phyloP scores from a whole-genome alignment of 495 filamentous ascomycete genomes.

The Filosporella fistucella region DNA sequence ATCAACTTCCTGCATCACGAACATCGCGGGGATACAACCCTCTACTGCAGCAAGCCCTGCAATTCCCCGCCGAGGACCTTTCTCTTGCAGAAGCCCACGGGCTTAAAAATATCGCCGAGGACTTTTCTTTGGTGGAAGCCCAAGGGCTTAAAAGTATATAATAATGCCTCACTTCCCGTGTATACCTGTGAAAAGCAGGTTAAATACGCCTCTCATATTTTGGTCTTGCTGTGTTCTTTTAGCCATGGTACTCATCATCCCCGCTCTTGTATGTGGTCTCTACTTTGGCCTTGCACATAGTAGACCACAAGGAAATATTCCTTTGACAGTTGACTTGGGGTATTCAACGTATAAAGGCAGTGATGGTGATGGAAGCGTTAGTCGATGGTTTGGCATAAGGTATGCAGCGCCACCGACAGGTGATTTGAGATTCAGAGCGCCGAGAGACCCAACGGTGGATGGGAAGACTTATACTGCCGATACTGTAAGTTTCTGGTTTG shows the following conservation, averaged over 20 bases:
- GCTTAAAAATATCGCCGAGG: background rate
- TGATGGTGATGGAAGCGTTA: slow-evolving; percentile 21
- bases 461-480: slow-evolving; percentile 22
- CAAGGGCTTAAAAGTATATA: background rate
- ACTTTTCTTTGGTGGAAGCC: background rate
- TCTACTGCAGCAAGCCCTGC: no score
- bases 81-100: background rate
- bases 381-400: slow-evolving; percentile 43
- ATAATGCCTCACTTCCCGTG: background rate
- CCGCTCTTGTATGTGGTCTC: slow-evolving; percentile 6
- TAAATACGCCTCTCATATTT: no score
- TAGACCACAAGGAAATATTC: background rate
- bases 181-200: background rate
- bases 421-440: slow-evolving; percentile 45
- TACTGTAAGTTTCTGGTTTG: slow-evolving; percentile 19
- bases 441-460: slow-evolving; percentile 25
- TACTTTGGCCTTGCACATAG: background rate
- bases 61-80: no score
- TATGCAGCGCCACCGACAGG: slow-evolving; percentile 54
- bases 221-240: background rate
- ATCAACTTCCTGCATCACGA: no score
- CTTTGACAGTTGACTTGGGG: slow-evolving; percentile 30
- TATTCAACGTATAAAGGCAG: slow-evolving; percentile 38
- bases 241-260: slow-evolving; percentile 1
- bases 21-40: no score